phyloP scores from a whole-genome alignment of 768 basidiomycete genomes.

The Tulasnella sp. region DNA sequence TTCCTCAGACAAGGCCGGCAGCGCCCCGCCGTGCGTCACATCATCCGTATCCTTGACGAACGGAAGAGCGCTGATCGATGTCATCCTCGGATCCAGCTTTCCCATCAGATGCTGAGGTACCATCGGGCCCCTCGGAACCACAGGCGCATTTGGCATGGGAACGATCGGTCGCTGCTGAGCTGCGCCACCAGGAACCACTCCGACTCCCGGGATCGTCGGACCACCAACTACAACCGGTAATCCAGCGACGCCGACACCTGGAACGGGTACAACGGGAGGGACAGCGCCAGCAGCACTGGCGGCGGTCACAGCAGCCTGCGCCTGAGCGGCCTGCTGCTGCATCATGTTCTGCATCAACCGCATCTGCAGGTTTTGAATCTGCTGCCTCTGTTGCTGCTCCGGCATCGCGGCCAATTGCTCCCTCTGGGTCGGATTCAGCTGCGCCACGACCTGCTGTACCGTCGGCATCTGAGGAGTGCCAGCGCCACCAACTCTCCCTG shows the following conservation, averaged over 20 bases:
- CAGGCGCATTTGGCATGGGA: background rate
- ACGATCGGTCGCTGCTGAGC: background rate
- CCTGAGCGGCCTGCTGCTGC: conserved; percentile 17
- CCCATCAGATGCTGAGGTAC: conserved; percentile 1
- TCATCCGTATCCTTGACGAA: conserved; percentile 39
- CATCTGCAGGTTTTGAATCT: conserved; percentile 11
- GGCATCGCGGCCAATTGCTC: conserved; percentile 13
- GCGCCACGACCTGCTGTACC: background rate
- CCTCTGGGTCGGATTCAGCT: conserved; percentile 3
- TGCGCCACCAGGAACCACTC: background rate
- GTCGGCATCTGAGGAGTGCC: conserved; percentile 2
- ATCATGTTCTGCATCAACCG: background rate
- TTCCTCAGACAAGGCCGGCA: conserved; percentile 38
- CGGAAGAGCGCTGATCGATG: conserved; percentile 52
- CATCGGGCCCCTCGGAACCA: background rate
- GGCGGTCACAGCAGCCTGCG: background rate
- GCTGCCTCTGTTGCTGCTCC: background rate
- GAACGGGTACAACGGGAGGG: background rate
- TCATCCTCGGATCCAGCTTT: conserved; percentile 31
- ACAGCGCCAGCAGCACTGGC: background rate
- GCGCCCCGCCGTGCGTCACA: conserved; percentile 33
- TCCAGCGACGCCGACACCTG: background rate
- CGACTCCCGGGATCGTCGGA: background rate
- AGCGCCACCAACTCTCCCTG: background rate
- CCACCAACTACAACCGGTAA: background rate